Base-by-base conservation (phyloP, 2,329 filamentous ascomycete species). In the Ceratocystis alfenasii region DNA sequence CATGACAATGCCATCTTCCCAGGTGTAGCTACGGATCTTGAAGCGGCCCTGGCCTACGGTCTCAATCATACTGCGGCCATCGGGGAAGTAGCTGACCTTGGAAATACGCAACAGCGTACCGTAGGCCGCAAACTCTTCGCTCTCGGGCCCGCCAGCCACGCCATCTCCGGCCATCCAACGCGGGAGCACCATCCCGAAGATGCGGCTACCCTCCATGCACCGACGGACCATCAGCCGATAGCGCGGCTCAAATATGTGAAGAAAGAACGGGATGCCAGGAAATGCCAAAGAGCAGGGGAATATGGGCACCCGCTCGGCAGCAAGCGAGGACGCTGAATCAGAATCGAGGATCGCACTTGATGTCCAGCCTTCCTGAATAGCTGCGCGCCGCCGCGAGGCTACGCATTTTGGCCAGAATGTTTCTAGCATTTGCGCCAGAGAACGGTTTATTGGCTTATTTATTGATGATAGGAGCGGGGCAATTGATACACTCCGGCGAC, bases 191-290 rank as follows among this genome's bases (percentile, higher is more conserved):
- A 96, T 95, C 28, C 92, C 92, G 72, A 96, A 96, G 28, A 84
- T 88, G 15, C 83, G 79, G 68, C 87, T 83, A 0, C 85, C 84
- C 69, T 91, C 87, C 64, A 95, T 78, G 0, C 85, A 87, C 45
- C 90, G 83, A 60, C 87, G 82, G 46, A 96, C 87, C 90, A 96
- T 94, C n/a, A 94, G 79, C 6, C 90, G 84, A 73, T 96, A 96
- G 5, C 89, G 83, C n/a, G 89, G 89, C 73, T 96, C 92, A 72
- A 95, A 96, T n/a, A 96, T 83, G 71, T 95, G 89, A 2, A 96
- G 78, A 70, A 94, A 94, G 0, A 89, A 92, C 0, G 88, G 90
- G 83, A 93, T 90, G 1, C 81, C 79, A 0, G 92, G 92, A 70
- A 94, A 93, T 0, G 89, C 83, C 7, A 95, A 75, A 0, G 90